phyloP scores from a whole-genome alignment of 2,329 filamentous ascomycete species.

The Clathrospora elynae region DNA sequence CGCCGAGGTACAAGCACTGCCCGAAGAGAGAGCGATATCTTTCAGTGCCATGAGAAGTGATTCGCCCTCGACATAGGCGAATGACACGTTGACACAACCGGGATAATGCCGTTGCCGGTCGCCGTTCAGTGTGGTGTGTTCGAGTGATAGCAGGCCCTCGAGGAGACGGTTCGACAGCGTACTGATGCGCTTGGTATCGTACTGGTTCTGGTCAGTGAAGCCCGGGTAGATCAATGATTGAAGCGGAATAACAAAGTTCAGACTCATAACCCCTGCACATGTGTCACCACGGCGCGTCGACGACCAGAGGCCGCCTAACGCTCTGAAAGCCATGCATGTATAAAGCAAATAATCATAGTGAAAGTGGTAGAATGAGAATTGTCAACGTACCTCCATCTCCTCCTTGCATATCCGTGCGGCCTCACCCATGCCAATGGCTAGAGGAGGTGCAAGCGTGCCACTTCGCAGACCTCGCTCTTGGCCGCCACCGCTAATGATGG shows the following conservation, averaged over 20 bases:
- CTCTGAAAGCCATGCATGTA: constrained; percentile 91
- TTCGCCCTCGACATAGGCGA: constrained; percentile 97
- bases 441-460: constrained; percentile 86
- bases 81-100: constrained; percentile 97
- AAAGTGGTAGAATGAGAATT: constrained; percentile 28
- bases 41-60: constrained; percentile 98
- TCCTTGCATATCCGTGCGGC: constrained; percentile 89
- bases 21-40: constrained; percentile 95
- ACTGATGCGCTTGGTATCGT: constrained; percentile 85
- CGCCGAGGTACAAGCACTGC: constrained; percentile 94
- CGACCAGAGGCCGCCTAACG: constrained; percentile 42
- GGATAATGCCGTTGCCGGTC: constrained; percentile 84
- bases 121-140: constrained; percentile 92
- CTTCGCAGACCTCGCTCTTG: constrained; percentile 95
- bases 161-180: constrained; percentile 81
- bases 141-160: constrained; percentile 81
- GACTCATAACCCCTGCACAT: constrained; percentile 70
- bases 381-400: constrained; percentile 83
- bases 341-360: constrained; percentile 78
- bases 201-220: constrained; percentile 60
- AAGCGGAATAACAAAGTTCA: constrained; percentile 1
- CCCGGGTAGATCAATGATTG: not conserved
- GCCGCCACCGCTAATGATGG: constrained; percentile 93
- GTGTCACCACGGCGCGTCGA: constrained; percentile 55
- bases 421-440: constrained; percentile 93